A percentile compares a stretch with the other conserved stretches of the same genome.
These are phyloP conservation scores for Actinidia chinensis DNA, from an alignment of 179 eudicot genomes.

Conservation along the genomic window DNA sequence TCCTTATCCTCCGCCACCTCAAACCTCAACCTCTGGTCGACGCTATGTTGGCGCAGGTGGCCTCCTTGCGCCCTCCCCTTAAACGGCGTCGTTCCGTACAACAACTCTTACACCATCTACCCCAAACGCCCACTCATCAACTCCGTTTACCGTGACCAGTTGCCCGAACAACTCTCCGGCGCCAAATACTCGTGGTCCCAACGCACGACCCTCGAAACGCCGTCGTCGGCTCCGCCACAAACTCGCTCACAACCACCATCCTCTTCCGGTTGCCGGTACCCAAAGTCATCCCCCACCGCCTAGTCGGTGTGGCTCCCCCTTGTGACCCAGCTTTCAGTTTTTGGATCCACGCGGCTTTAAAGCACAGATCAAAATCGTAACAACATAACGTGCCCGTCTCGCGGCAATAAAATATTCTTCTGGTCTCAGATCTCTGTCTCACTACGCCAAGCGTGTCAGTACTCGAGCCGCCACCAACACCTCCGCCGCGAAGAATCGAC, in stretches of 20 bases:
- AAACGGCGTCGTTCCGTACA: slow-evolving; percentile 80
- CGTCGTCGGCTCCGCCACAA: slow-evolving; percentile 73
- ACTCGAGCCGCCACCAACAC: slow-evolving; percentile 73
- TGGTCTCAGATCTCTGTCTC: slow-evolving; percentile 78
- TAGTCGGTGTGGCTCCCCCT: not conserved
- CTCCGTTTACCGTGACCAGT: slow-evolving; percentile 91
- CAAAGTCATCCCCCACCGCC: slow-evolving; percentile 13
- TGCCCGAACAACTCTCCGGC: slow-evolving; percentile 77
- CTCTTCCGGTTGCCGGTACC: slow-evolving; percentile 21
- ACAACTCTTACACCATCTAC: slow-evolving; percentile 65
- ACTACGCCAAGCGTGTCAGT: slow-evolving; percentile 75
- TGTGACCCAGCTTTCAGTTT: slow-evolving; percentile 32
- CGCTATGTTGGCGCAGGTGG: slow-evolving; percentile 68
- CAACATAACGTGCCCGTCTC: slow-evolving; percentile 88
- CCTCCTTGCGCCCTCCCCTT: slow-evolving; percentile 71
- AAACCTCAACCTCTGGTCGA: slow-evolving; percentile 52
- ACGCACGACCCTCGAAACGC: slow-evolving; percentile 83
- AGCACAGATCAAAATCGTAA: slow-evolving; percentile 83
- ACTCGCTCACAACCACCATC: slow-evolving; percentile 33
- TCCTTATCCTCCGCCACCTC: slow-evolving; percentile 13
- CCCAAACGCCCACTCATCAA: slow-evolving; percentile 99
- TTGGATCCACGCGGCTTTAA: slow-evolving; percentile 50
- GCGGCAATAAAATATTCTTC: slow-evolving; percentile 66
- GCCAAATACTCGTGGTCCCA: slow-evolving; percentile 96
- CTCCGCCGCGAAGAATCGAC: slow-evolving; percentile 77